phyloP scores from a whole-genome alignment of 805 yeast species.

The Debaryomyces maramus region DNA sequence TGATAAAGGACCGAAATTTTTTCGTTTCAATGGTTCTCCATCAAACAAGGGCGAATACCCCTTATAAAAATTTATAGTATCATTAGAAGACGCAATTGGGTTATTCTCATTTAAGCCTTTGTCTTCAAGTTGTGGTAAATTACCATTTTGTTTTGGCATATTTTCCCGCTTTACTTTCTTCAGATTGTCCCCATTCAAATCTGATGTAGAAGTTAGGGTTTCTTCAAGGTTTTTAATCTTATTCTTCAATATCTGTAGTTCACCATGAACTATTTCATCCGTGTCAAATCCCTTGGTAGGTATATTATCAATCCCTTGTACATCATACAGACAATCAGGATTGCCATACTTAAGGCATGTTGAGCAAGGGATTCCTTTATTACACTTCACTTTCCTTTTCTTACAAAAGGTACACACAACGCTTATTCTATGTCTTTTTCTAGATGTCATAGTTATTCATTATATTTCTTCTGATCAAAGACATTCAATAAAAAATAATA shows the following conservation, averaged over 20 bases:
- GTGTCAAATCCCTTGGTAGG: background rate
- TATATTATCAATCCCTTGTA: conserved; percentile 3
- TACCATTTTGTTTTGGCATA: background rate
- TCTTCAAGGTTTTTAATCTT: conserved; percentile 15
- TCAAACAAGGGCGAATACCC: conserved; percentile 25
- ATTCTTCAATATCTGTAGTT: conserved; percentile 13
- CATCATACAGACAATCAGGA: conserved; percentile 23
- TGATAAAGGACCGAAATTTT: conserved; percentile 32
- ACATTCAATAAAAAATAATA: background rate
- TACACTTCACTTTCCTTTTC: conserved; percentile 39
- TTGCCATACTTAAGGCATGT: conserved; percentile 32
- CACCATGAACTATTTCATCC: conserved; percentile 9
- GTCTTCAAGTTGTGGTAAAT: background rate
- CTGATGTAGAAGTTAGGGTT: conserved; percentile 6
- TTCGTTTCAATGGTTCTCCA: conserved; percentile 24
- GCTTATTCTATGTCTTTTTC: conserved; percentile 29
- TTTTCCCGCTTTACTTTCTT: background rate
- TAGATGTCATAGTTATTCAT: conserved; percentile 1
- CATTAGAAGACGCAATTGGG: conserved; percentile 15
- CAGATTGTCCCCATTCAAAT: background rate
- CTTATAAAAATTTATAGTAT: conserved; percentile 17
- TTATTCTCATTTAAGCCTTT: conserved; percentile 10
- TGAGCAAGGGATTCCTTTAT: conserved; percentile 36
- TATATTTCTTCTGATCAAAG: no score
- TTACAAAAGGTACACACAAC: conserved; percentile 39